A percentile compares a stretch with the other conserved stretches of the same genome.
Conservation (phyloP, 331 rosid genomes). For the Rosa hybrid region DNA sequence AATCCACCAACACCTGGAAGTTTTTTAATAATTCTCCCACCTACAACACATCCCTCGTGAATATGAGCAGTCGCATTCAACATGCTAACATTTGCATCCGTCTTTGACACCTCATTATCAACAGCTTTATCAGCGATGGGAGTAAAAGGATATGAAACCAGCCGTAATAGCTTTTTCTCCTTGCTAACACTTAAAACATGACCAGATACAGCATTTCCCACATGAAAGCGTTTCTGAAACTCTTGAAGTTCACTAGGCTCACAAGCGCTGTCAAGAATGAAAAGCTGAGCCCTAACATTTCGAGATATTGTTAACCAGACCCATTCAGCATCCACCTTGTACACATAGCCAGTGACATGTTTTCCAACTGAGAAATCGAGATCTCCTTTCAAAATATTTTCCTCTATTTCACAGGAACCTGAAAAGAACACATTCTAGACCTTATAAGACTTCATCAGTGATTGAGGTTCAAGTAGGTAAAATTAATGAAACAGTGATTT, state of each 20-base stretch:
- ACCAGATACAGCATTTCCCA: conserved; percentile 68
- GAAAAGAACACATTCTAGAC: conserved; percentile 33
- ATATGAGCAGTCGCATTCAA: conserved; percentile 41
- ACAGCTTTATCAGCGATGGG: conserved; percentile 23
- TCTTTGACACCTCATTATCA: conserved; percentile 26
- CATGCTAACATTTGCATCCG: conserved; percentile 25
- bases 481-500: background rate
- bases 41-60: conserved; percentile 64
- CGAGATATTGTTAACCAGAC: conserved; percentile 74
- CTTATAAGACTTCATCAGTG: background rate
- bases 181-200: conserved; percentile 50
- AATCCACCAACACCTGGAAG: conserved; percentile 86
- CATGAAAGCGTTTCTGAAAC: conserved; percentile 61
- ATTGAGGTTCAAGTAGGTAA: background rate
- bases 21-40: conserved; percentile 74
- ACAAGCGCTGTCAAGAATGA: conserved; percentile 73
- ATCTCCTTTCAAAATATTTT: conserved; percentile 26
- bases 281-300: conserved; percentile 63
- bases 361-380: conserved; percentile 62
- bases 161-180: conserved; percentile 65
- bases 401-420: conserved; percentile 55
- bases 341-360: conserved; percentile 64
- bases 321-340: conserved; percentile 82
- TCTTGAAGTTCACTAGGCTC: conserved; percentile 74
- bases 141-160: conserved; percentile 45